Evolutionary conservation across 805 yeast genomes (phyloP).

Genomic region (Torulaspora delbrueckii): DNA sequence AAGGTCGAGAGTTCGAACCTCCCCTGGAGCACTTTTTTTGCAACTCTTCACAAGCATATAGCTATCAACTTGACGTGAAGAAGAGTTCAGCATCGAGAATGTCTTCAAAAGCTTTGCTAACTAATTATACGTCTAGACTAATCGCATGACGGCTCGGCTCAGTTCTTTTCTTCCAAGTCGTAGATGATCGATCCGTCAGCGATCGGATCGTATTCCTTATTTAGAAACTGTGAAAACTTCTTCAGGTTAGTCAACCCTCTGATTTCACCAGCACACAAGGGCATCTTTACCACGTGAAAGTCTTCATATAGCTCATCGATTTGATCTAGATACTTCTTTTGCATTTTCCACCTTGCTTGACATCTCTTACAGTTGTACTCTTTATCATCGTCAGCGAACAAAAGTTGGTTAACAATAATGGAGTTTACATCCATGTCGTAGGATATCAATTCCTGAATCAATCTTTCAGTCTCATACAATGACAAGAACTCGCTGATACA

Average conservation of each 20-base stretch:
- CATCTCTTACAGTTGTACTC: slow-evolving; percentile 82
- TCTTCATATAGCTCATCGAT: slow-evolving; percentile 96
- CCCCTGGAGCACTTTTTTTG: slow-evolving; percentile 38
- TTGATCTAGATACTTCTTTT: slow-evolving; percentile 88
- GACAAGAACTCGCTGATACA: slow-evolving; percentile 97
- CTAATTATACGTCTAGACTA: too few relatives aligned
- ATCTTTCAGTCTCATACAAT: slow-evolving; percentile 93
- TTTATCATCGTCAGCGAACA: slow-evolving; percentile 70
- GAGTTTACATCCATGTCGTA: slow-evolving; percentile 96
- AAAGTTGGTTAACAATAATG: slow-evolving; percentile 88
- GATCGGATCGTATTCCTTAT: slow-evolving; percentile 71
- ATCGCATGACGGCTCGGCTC: neutral
- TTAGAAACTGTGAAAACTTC: slow-evolving; percentile 74
- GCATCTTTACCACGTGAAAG: slow-evolving; percentile 93
- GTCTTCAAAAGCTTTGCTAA: too few relatives aligned
- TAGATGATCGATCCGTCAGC: slow-evolving; percentile 41
- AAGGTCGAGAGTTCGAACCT: slow-evolving; percentile 43
- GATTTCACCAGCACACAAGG: slow-evolving; percentile 89
- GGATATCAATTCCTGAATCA: slow-evolving; percentile 92
- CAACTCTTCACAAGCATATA: neutral
- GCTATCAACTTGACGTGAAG: neutral
- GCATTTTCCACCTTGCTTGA: slow-evolving; percentile 91
- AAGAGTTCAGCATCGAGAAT: too few relatives aligned
- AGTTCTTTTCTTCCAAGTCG: slow-evolving; percentile 35
- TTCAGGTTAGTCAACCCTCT: slow-evolving; percentile 85